Conservation (phyloP, 148 eudicot genomes). For the Chenopodium quinoa region DNA sequence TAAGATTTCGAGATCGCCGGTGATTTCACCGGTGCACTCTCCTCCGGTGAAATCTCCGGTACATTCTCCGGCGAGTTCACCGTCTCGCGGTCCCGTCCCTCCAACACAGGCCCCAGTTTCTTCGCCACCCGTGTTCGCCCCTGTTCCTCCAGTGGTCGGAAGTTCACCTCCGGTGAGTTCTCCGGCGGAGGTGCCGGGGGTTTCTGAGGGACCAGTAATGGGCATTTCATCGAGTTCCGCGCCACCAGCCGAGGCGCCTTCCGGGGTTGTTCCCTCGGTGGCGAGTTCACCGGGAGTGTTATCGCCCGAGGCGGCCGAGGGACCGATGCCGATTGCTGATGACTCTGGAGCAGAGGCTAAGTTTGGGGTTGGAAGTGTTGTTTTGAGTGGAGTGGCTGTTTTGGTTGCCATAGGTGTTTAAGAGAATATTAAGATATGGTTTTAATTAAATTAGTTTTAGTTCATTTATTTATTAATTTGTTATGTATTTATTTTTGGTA, state of each 20-base stretch:
- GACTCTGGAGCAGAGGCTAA: background rate
- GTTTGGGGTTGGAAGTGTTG: constrained; percentile 15
- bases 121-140: background rate
- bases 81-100: background rate
- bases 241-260: constrained; percentile 12
- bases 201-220: background rate
- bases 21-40: background rate
- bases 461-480: background rate
- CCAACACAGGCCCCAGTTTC: background rate
- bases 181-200: constrained; percentile 10
- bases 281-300: background rate
- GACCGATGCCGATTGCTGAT: constrained; percentile 20
- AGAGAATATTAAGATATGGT: background rate
- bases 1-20: background rate
- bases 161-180: constrained; percentile 1
- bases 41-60: constrained; percentile 5
- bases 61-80: background rate
- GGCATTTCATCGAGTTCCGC: constrained; percentile 21
- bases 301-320: constrained; percentile 16
- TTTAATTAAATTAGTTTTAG: background rate
- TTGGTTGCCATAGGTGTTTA: constrained; percentile 10
- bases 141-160: background rate
- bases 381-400: constrained; percentile 23
- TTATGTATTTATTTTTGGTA: background rate
- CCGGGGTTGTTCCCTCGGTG: constrained; percentile 9